Percentiles rank a stretch among this genome's conserved stretches.
Evolutionary conservation across 208 protist species (phyloP).

Genomic region (Trypanosoma conorhini): DNA sequence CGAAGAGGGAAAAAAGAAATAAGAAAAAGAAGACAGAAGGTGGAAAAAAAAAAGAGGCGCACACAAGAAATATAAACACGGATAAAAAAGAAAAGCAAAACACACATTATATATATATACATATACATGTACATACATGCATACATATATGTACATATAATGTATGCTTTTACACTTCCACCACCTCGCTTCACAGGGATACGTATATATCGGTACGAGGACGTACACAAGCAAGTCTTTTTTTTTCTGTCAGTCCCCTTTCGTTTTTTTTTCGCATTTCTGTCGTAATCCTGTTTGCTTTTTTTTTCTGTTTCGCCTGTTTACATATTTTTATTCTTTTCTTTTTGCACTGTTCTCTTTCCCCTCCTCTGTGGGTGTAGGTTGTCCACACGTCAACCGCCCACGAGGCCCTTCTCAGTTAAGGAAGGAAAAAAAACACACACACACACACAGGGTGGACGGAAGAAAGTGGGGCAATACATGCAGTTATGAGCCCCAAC

Average conservation of each 20-base stretch:
- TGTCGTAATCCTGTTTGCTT: background rate
- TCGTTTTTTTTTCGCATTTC: background rate
- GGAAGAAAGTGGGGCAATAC: background rate
- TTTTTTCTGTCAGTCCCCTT: background rate
- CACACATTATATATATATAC: background rate
- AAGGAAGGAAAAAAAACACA: background rate
- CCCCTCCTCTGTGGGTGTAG: background rate
- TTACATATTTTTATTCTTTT: background rate
- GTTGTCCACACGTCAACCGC: too few relatives aligned
- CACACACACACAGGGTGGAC: background rate
- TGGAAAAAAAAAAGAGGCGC: too few relatives aligned
- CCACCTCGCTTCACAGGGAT: too few relatives aligned
- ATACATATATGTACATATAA: background rate
- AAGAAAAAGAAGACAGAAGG: too few relatives aligned
- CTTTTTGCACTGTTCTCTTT: background rate
- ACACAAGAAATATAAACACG: background rate
- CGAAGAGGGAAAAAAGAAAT: background rate
- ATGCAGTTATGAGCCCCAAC: background rate
- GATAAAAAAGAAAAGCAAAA: slow-evolving; percentile 1
- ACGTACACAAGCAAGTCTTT: background rate
- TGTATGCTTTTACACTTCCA: background rate
- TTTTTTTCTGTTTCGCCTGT: background rate
- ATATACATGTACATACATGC: slow-evolving; percentile 2
- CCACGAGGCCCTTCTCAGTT: background rate
- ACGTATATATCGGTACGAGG: background rate